A percentile compares a stretch with the other conserved stretches of the same genome.
phyloP scores from a whole-genome alignment of 805 yeast species.

The Danielozyma ontarioensis region DNA sequence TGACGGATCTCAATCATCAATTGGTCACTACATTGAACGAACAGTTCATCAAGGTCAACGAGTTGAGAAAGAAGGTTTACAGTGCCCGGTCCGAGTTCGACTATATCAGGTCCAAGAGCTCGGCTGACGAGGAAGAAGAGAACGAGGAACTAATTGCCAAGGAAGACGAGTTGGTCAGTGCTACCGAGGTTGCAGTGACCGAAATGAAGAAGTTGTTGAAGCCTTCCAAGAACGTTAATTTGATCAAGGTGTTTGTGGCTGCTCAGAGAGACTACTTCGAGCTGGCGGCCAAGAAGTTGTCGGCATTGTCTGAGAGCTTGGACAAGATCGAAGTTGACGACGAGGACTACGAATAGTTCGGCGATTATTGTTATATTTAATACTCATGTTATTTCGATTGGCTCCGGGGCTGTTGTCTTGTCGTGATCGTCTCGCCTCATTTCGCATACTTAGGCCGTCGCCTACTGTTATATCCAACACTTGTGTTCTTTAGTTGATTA shows the following conservation, averaged over 20 bases:
- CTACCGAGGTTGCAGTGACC: constrained; percentile 73
- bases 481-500: too few relatives aligned
- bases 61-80: constrained; percentile 64
- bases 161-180: constrained; percentile 78
- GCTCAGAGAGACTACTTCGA: constrained; percentile 63
- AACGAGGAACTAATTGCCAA: constrained; percentile 47
- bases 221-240: constrained; percentile 58
- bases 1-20: constrained; percentile 53
- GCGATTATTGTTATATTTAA: neutral
- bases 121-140: constrained; percentile 43
- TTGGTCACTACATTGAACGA: constrained; percentile 48
- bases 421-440: too few relatives aligned
- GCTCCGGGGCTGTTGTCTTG: constrained; percentile 24
- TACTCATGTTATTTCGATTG: constrained; percentile 14
- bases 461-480: too few relatives aligned
- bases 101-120: constrained; percentile 53
- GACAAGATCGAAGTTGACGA: constrained; percentile 32
- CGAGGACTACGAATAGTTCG: constrained; percentile 25
- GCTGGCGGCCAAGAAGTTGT: constrained; percentile 29
- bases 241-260: constrained; percentile 61
- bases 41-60: constrained; percentile 56
- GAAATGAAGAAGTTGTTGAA: constrained; percentile 69
- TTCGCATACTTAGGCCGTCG: too few relatives aligned
- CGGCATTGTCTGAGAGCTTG: constrained; percentile 22
- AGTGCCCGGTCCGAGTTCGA: constrained; percentile 67